Conservation (phyloP, 768 basidiomycete genomes). For the Rhodotorula toruloides region DNA sequence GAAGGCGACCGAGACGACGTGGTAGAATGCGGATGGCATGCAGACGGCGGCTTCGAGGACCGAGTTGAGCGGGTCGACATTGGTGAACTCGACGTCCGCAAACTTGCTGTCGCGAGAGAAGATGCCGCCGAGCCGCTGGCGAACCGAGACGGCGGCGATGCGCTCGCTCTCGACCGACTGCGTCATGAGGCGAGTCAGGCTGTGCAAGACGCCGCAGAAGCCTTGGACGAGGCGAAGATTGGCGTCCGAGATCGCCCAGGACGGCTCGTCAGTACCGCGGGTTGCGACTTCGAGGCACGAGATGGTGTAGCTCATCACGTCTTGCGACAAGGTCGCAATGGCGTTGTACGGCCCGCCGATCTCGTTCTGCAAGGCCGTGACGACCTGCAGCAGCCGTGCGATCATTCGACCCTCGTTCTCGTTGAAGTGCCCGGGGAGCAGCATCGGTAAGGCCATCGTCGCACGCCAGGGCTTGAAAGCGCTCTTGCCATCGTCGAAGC, state of each 20-base stretch:
- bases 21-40: slow-evolving; percentile 78
- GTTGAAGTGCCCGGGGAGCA: slow-evolving; percentile 6
- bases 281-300: slow-evolving; percentile 72
- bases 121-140: slow-evolving; percentile 26
- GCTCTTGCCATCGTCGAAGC: slow-evolving; percentile 9
- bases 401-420: slow-evolving; percentile 31
- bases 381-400: slow-evolving; percentile 65
- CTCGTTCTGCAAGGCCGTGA: slow-evolving; percentile 76
- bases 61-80: slow-evolving; percentile 74
- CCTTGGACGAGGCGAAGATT: slow-evolving; percentile 72
- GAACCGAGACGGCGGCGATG: slow-evolving; percentile 17
- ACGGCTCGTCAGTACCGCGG: slow-evolving; percentile 56
- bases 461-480: slow-evolving; percentile 31
- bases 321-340: slow-evolving; percentile 62
- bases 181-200: slow-evolving; percentile 51
- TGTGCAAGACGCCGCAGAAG: slow-evolving; percentile 63
- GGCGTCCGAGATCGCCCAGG: slow-evolving; percentile 60
- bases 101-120: slow-evolving; percentile 18
- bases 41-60: slow-evolving; percentile 86
- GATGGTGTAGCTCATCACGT: slow-evolving; percentile 83
- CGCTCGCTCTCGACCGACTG: slow-evolving; percentile 2
- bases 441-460: slow-evolving; percentile 8
- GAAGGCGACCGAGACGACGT: slow-evolving; percentile 81
- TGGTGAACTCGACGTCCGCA: slow-evolving; percentile 9
- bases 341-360: slow-evolving; percentile 62